These are phyloP conservation scores for Tetrahymena thermophila DNA, from an alignment of 73 alveolate species.

Conservation along the genomic window DNA sequence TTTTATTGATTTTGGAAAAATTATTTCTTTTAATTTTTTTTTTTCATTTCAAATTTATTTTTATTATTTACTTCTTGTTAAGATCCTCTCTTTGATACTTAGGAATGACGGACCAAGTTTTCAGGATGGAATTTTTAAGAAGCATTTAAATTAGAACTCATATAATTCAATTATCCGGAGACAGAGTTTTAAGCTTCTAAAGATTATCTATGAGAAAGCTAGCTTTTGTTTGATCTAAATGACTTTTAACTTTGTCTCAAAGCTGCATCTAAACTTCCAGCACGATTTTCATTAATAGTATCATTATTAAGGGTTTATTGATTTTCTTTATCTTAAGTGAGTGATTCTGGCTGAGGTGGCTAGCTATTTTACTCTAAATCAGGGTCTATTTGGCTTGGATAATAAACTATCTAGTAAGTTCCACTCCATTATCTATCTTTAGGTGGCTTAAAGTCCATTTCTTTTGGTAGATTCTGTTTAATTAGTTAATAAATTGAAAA, in stretches of 20 bases:
- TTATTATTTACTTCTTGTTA: conserved; percentile 11
- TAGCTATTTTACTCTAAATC: not conserved
- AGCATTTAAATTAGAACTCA: conserved; percentile 7
- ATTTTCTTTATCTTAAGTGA: not conserved
- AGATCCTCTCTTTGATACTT: not conserved
- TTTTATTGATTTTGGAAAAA: not conserved
- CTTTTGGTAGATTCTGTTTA: not conserved
- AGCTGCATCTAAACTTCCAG: not conserved
- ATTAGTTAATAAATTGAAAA: not conserved
- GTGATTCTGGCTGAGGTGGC: not conserved
- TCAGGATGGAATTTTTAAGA: conserved; percentile 10
- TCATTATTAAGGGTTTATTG: not conserved
- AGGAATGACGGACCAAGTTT: not conserved
- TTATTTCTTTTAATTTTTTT: too few relatives aligned
- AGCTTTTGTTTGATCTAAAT: not conserved
- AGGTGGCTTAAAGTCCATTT: not conserved
- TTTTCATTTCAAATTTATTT: not conserved
- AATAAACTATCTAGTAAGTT: not conserved
- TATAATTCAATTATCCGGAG: not conserved
- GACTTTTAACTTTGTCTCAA: not conserved
- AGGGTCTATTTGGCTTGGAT: not conserved
- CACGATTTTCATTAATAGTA: not conserved
- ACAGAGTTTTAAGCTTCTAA: not conserved
- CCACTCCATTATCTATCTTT: conserved; percentile 1
- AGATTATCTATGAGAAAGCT: not conserved